Base-by-base conservation (phyloP, 768 basidiomycete genomes). In the Tubosaeta sp. region DNA sequence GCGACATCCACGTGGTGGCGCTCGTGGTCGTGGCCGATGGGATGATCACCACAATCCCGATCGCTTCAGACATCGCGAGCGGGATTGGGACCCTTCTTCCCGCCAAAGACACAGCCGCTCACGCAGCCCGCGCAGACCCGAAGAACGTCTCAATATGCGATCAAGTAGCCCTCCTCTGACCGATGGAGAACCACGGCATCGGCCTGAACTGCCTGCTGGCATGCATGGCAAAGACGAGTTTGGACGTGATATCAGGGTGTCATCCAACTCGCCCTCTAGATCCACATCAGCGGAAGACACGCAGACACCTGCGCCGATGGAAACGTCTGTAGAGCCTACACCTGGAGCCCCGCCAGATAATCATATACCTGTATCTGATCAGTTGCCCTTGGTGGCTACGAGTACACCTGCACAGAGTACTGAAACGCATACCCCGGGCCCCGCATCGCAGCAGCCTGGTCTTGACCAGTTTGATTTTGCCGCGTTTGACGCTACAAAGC, bases 161-260 rank as follows among this genome's bases (percentile, higher is more conserved):
- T 76, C 78, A 39, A 76, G 81, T 63, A 89, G 84, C 65, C 85
- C 86, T 55, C 79, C 83, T 43, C 64, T 73, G 41, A 62, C 70
- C 50, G 62, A 71, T 38, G 53, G 51, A 53, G 57, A 67, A 50
- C 50, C 62, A 46, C 62, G 60, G 48, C 60, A 59, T 48, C 65
- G 57, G 57, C 55, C 66, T 60, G 59, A 59, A 19, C 43, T 65
- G 37, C 59, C 56, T 64, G 57, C 57, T 47, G 71, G 63, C 45
- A 64, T 64, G 48, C 58, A 66, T n/a, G 83, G 73, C 52, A 89
- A 83, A 70, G 89, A 92, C 78, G 89, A 92, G 69, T 92, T 92
- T 70, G 89, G 90, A 59, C 84, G 90, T 61, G 88, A 91, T 66
- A 77, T 90, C 63, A 78, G 89, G 60, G 72, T 79, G 33, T 69